Evolutionary conservation across 2,329 filamentous ascomycete species (phyloP), one percentile per base, ranked within the genome.

Genomic region (Cercospora berteroae): DNA sequence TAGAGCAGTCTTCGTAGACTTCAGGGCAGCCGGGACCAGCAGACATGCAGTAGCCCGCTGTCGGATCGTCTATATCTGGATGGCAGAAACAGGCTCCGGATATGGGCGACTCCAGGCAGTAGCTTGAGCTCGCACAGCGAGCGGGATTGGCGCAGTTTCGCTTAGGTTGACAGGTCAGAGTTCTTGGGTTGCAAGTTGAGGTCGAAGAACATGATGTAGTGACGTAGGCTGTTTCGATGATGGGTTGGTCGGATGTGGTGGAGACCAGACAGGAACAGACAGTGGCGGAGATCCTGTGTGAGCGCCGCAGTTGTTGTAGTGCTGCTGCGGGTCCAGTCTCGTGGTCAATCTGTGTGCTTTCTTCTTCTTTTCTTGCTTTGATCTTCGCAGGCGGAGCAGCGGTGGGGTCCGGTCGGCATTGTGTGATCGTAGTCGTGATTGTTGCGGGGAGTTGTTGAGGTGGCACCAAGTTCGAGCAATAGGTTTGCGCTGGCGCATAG

Each of bases 51-150:
- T 71, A 71, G 4, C 69, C 69, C 20, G 31, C 44, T 6, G 52
- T 44, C 7, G 65, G n/a, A n/a, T 67, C 59, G 4, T 71, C 69
- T 1, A 64, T 67, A 42, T 71, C 69, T 1, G 62, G 66, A 44
- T 71, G 69, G 33, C 69, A 71, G 64, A 68, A 71, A 60, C 65
- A 67, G 56, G 63, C 64, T 25, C 61, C 62, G 8, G 63, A 60
- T n/a, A 61, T 57, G n/a, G 67, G 44, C 2, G 63, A 60, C 36
- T 67, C 66, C 39, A 68, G 61, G 42, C 69, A 71, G 42, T 67
- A 69, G 60, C 62, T 66, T 33, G 60, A 44, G 1, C 63, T 63
- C 5, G 65, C 65, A 55, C 69, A 71, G 48, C 59, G 52, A 6
- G 69, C 62, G 20, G 69, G 69, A 23, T 71, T 71, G 5, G 55